These are phyloP conservation scores for Metarhizium guizhouense DNA, from an alignment of 2,329 filamentous ascomycete genomes.

Conservation along the genomic window DNA sequence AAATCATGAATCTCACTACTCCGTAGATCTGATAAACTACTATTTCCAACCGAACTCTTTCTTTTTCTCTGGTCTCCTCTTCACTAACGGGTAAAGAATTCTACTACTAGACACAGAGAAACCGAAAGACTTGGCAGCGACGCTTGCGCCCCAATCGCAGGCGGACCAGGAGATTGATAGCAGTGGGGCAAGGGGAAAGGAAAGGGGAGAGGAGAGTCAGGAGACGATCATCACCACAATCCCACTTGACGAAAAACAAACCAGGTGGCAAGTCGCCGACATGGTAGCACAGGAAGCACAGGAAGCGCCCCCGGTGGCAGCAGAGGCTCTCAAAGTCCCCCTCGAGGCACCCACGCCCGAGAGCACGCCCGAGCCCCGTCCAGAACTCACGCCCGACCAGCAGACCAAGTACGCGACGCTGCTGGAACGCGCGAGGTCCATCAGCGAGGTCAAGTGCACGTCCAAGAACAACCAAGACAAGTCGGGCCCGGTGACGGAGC, in stretches of 20 bases:
- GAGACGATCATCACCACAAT: no score
- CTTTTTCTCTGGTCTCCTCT: no score
- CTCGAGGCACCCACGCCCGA: constrained; percentile 47
- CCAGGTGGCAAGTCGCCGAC: neutral
- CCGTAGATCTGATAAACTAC: no score
- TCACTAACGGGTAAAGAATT: no score
- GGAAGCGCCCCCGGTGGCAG: neutral
- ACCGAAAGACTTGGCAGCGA: no score
- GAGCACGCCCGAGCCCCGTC: constrained; percentile 46
- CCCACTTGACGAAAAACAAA: neutral
- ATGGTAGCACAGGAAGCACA: neutral
- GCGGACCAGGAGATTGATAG: no score
- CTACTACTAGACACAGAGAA: no score
- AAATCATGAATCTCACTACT: neutral
- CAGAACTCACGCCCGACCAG: constrained; percentile 66
- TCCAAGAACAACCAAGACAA: constrained; percentile 44
- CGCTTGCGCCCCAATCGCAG: no score
- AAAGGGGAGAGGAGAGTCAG: no score
- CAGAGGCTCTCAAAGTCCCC: constrained; percentile 38
- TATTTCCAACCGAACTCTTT: no score
- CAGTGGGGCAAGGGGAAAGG: no score
- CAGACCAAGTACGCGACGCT: constrained; percentile 72
- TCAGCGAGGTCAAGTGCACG: constrained; percentile 50
- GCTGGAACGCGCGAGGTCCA: constrained; percentile 59
- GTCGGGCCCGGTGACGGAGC: constrained; percentile 60